These are phyloP conservation scores for Amniculicola lignicola DNA, from an alignment of 495 filamentous ascomycete species.

Conservation along the genomic window DNA sequence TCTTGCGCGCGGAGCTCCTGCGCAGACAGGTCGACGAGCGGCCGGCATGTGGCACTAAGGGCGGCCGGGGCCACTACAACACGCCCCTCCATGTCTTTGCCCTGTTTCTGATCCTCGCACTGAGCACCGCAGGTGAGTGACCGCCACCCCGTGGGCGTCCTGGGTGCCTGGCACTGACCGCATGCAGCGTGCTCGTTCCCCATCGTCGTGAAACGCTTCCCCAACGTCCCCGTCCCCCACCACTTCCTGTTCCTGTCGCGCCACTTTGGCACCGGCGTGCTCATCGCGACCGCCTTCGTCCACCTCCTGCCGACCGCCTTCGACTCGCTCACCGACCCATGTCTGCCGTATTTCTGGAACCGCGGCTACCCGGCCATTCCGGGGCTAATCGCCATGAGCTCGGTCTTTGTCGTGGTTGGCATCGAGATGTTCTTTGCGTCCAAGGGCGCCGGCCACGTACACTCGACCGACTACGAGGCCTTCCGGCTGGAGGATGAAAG, in stretches of 20 bases:
- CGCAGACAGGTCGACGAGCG: slow-evolving; percentile 35
- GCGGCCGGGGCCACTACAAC: slow-evolving; percentile 37
- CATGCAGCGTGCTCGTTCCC: slow-evolving; percentile 44
- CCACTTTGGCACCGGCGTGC: slow-evolving; percentile 52
- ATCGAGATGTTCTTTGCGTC: slow-evolving; percentile 49
- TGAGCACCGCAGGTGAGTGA: slow-evolving; percentile 37
- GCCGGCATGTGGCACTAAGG: slow-evolving; percentile 40
- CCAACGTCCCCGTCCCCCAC: slow-evolving; percentile 41
- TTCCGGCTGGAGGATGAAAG: slow-evolving; percentile 10
- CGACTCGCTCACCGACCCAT: slow-evolving; percentile 45
- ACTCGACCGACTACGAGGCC: slow-evolving; percentile 33
- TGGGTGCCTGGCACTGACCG: not conserved
- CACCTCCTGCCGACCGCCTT: slow-evolving; percentile 48
- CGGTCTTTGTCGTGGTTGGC: slow-evolving; percentile 45
- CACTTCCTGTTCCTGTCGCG: slow-evolving; percentile 45
- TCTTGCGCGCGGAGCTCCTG: slow-evolving; percentile 40
- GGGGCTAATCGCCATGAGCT: slow-evolving; percentile 44
- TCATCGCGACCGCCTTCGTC: slow-evolving; percentile 50
- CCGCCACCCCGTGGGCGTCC: not conserved
- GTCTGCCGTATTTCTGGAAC: slow-evolving; percentile 48
- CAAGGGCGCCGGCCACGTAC: slow-evolving; percentile 42
- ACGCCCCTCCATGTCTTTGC: slow-evolving; percentile 45
- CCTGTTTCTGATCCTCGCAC: slow-evolving; percentile 43
- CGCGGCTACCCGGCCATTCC: slow-evolving; percentile 46
- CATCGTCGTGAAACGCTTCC: slow-evolving; percentile 44